These are phyloP conservation scores for Populus tremula DNA, from an alignment of 345 rosid genomes.

Conservation along the genomic window DNA sequence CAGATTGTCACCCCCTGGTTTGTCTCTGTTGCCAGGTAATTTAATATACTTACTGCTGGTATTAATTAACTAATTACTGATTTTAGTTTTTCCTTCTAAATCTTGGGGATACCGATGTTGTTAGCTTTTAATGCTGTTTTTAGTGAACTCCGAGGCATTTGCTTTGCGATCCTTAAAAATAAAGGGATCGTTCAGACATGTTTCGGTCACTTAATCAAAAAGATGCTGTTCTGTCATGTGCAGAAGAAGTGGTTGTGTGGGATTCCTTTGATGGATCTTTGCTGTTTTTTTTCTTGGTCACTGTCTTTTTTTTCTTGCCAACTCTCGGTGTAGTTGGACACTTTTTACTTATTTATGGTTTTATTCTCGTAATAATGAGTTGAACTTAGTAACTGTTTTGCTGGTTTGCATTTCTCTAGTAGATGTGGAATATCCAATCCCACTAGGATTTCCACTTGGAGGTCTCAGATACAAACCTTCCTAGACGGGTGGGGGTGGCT, in stretches of 20 bases:
- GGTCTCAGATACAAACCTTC: too few species aligned
- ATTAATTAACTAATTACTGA: neutral
- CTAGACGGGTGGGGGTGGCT: too few species aligned
- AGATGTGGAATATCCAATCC: neutral
- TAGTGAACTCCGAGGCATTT: neutral
- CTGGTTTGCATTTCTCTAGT: neutral
- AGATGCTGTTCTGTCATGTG: too few species aligned
- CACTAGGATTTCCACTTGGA: neutral
- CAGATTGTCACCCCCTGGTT: slow-evolving; percentile 51
- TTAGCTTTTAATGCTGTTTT: neutral
- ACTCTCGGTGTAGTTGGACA: too few species aligned
- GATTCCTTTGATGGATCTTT: too few species aligned
- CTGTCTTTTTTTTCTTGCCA: neutral
- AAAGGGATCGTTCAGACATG: too few species aligned
- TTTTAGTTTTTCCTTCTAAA: neutral
- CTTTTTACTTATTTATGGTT: too few species aligned
- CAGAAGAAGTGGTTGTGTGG: too few species aligned
- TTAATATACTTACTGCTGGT: neutral
- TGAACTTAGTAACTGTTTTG: too few species aligned
- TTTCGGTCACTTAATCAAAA: too few species aligned
- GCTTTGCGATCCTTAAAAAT: neutral
- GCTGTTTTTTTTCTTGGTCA: neutral
- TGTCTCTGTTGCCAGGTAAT: slow-evolving; percentile 46
- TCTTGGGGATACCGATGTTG: too few species aligned
- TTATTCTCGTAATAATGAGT: too few species aligned